These are phyloP conservation scores for Bipolaris bicolor DNA, from an alignment of 2,329 filamentous ascomycete species.

Conservation along the genomic window DNA sequence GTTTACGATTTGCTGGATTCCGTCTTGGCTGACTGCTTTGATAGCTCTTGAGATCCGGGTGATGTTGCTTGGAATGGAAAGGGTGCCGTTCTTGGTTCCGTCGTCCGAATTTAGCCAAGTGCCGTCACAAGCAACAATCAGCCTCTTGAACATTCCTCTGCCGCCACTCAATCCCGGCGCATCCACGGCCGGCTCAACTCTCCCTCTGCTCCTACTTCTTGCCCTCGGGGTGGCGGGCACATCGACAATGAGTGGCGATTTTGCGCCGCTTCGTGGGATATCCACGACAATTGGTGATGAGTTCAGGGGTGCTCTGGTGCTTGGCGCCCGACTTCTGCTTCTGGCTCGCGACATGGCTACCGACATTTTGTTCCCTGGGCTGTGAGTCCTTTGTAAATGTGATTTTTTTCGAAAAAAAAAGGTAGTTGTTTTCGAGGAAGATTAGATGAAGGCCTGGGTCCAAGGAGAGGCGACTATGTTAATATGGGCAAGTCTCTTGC, in stretches of 20 bases:
- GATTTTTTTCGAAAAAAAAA: constrained; percentile 21
- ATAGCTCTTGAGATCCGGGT: constrained; percentile 58
- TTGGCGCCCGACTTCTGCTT: constrained; percentile 41
- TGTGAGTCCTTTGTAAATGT: constrained; percentile 22
- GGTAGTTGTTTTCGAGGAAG: constrained; percentile 24
- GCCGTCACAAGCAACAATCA: constrained; percentile 51
- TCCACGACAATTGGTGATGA: constrained; percentile 35
- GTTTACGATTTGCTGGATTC: constrained; percentile 58
- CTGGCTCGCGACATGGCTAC: constrained; percentile 36
- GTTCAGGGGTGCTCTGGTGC: constrained; percentile 29
- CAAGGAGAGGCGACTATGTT: constrained; percentile 32
- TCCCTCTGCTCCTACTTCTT: constrained; percentile 35
- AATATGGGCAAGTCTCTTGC: constrained; percentile 24
- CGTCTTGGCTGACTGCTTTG: constrained; percentile 54
- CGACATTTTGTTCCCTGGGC: constrained; percentile 29
- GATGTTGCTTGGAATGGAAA: constrained; percentile 57
- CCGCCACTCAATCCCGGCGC: constrained; percentile 45
- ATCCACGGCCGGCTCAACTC: constrained; percentile 31
- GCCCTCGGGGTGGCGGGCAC: constrained; percentile 30
- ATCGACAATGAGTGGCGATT: constrained; percentile 39
- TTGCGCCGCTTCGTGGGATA: constrained; percentile 29
- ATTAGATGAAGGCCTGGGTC: constrained; percentile 28
- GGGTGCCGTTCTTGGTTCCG: constrained; percentile 52
- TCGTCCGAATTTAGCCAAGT: constrained; percentile 60
- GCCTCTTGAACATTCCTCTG: constrained; percentile 49